Conservation (phyloP, 208 protist genomes). For the Acanthamoeba polyphaga region DNA sequence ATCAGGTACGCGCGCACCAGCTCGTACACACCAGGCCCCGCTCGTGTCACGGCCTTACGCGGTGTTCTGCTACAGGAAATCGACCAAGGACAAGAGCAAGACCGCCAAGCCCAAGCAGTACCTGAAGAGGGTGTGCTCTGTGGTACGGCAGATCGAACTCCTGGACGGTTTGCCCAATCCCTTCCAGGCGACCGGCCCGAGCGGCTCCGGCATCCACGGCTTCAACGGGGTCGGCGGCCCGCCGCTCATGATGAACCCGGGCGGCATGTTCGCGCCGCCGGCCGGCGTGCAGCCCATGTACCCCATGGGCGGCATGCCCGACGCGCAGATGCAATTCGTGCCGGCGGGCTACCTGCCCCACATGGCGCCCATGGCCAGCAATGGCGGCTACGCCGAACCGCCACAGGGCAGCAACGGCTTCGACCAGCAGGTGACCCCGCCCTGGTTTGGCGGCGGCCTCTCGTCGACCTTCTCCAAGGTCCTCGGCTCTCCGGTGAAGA, state of each 20-base stretch:
- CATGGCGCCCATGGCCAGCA: background rate
- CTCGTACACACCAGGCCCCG: background rate
- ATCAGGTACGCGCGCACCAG: background rate
- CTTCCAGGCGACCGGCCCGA: background rate
- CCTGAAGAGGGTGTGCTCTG: constrained; percentile 46
- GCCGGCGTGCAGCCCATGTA: background rate
- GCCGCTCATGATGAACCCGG: background rate
- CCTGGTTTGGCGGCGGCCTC: background rate
- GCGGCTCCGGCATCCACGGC: constrained; percentile 2
- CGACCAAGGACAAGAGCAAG: constrained; percentile 73
- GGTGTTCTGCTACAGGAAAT: background rate
- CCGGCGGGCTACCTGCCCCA: background rate
- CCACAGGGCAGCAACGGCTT: background rate
- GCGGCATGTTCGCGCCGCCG: background rate
- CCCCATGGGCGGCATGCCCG: background rate
- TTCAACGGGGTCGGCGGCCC: background rate
- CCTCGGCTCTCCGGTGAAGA: background rate
- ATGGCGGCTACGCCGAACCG: background rate
- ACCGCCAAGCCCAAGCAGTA: constrained; percentile 62
- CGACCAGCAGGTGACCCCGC: background rate
- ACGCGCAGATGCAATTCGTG: background rate
- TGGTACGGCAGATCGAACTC: constrained; percentile 51
- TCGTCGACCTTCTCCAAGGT: constrained; percentile 6
- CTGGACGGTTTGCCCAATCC: constrained; percentile 59
- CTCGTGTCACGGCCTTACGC: background rate